Evolutionary conservation across 2,329 filamentous ascomycete genomes (phyloP), one percentile per base, ranked within the genome.

Genomic region (Rutstroemia sp.): DNA sequence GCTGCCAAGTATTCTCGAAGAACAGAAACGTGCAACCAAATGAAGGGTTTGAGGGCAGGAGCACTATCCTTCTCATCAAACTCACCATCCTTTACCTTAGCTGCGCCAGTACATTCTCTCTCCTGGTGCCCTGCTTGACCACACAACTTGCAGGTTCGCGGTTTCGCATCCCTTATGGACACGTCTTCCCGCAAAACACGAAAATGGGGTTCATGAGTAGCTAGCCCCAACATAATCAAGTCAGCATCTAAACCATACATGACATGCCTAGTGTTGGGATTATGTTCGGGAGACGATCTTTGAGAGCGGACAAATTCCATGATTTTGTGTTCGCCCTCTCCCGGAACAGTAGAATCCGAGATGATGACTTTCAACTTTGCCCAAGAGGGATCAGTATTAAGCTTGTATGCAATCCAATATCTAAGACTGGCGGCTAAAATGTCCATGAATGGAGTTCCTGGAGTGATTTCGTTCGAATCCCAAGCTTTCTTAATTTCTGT

Each of bases 291-390:
- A 53, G 90, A 94, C 50, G 88, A 83, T 67, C 94, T 85, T 73
- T 99, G 95, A 39, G 92, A 96, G 67, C 94, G 86, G 63, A 99
- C 83, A 71, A 97, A 99, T 65, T 94, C 86, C 94, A 99, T 99
- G 69, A 99, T 97, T 74, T 99, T 99, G 73, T 99, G 94, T 75
- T 99, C 94, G 70, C 94, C 94, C 75, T 99, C 94, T 69, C 94
- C 94, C 54, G 94, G 94, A 41, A 99, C 92, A 42, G 92, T 96
- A 54, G 94, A 92, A 77, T 99, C 94, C 8, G 94, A 99, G 64
- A 99, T 97, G 72, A 99, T 95, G 71, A 99, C 82, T 78, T 99
- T 99, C 71, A 96, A 78, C 71, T 91, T 91, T 61, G 88, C 89
- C 95, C 95, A 99, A 50, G 87, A 90, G 34, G 92, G 91, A 71